phyloP scores from a whole-genome alignment of 176 grass and related monocot species.

The Oryza longistaminata region DNA sequence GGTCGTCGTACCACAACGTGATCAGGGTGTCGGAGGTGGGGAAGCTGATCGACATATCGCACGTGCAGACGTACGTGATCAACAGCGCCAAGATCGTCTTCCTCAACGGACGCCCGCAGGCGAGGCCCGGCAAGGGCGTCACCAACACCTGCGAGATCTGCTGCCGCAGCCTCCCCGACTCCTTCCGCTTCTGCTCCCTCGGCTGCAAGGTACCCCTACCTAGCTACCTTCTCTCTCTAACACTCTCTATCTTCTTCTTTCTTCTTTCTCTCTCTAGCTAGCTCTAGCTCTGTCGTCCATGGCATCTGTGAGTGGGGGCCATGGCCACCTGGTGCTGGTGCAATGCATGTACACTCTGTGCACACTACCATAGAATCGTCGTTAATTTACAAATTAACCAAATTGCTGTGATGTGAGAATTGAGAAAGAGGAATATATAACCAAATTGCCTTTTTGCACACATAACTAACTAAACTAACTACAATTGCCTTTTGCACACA shows the following conservation, averaged over 20 bases:
- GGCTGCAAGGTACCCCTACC: constrained; percentile 57
- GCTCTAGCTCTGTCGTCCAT: no score
- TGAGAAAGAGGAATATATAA: no score
- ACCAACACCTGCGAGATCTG: constrained; percentile 67
- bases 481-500: no score
- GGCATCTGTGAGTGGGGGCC: not conserved
- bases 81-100: constrained; percentile 86
- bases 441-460: no score
- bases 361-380: constrained; percentile 6
- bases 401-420: no score
- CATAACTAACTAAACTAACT: no score
- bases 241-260: not conserved
- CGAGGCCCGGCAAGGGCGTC: constrained; percentile 54
- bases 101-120: constrained; percentile 74
- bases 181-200: constrained; percentile 78
- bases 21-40: constrained; percentile 73
- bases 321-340: not conserved
- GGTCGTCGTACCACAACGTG: constrained; percentile 89
- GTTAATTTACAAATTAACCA: no score
- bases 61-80: constrained; percentile 87
- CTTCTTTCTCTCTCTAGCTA: not conserved
- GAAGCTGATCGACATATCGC: constrained; percentile 68
- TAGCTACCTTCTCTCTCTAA: not conserved
- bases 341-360: not conserved
- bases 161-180: constrained; percentile 70